Conservation (phyloP, 495 filamentous ascomycete species). For the Aspergillus cavernicola region DNA sequence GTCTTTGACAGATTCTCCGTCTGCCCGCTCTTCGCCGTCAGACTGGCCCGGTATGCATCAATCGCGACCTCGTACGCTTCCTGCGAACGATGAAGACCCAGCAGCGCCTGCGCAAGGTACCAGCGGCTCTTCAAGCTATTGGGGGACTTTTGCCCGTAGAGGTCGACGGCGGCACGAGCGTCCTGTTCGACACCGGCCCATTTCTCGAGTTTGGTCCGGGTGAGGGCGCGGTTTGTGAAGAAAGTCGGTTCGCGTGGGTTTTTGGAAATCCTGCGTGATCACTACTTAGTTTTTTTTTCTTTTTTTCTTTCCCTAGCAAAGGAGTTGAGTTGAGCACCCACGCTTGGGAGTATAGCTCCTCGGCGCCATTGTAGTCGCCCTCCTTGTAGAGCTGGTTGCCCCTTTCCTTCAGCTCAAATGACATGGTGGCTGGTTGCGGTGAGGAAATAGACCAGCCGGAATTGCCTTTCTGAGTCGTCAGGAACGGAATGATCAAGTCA, state of each 20-base stretch:
- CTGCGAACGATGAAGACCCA: conserved; percentile 67
- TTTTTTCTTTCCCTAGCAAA: neutral
- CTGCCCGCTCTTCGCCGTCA: conserved; percentile 53
- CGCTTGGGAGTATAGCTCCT: conserved; percentile 83
- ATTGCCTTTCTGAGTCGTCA: neutral
- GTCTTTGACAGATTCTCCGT: conserved; percentile 60
- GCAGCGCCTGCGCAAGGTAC: conserved; percentile 79
- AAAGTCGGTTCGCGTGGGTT: conserved; percentile 46
- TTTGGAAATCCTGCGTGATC: conserved; percentile 39
- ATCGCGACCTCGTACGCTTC: conserved; percentile 70
- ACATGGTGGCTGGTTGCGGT: conserved; percentile 22
- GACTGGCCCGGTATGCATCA: conserved; percentile 69
- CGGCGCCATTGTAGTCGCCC: conserved; percentile 70
- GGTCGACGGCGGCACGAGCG: conserved; percentile 66
- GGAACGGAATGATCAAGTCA: neutral
- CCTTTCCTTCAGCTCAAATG: conserved; percentile 42
- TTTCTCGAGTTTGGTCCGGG: conserved; percentile 65
- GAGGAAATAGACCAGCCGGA: neutral
- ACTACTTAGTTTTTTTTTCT: neutral
- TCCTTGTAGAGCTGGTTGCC: conserved; percentile 55
- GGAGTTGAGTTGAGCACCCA: conserved; percentile 32
- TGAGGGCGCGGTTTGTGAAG: conserved; percentile 85
- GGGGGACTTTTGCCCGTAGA: conserved; percentile 51
- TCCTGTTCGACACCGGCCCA: conserved; percentile 79
- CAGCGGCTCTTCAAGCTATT: conserved; percentile 72